phyloP scores from a whole-genome alignment of 2,329 filamentous ascomycete genomes.

The Onygenales sp. region DNA sequence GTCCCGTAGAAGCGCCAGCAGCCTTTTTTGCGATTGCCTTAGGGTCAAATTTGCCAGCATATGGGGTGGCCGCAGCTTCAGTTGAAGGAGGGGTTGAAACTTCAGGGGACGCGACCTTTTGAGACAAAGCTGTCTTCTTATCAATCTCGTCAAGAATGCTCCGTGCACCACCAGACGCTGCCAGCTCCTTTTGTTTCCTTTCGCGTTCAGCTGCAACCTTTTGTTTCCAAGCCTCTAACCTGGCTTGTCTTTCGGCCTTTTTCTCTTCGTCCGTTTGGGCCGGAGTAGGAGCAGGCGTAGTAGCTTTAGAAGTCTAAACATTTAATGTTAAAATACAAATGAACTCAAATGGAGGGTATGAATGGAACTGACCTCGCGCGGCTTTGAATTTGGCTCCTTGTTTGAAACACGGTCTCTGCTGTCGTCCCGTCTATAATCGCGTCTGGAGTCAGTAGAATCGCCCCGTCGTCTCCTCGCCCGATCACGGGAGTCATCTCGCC shows the following conservation, averaged over 20 bases:
- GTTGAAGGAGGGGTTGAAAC: conserved; percentile 34
- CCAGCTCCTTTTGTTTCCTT: conserved; percentile 59
- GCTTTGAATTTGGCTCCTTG: conserved; percentile 41
- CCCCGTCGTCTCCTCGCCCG: conserved; percentile 55
- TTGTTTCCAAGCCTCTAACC: conserved; percentile 85
- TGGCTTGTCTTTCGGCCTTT: conserved; percentile 70
- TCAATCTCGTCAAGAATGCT: conserved; percentile 66
- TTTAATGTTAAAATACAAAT: conserved; percentile 10
- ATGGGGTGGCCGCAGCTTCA: conserved; percentile 45
- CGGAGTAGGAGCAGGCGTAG: conserved; percentile 31
- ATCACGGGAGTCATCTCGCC: conserved; percentile 66
- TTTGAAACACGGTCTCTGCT: conserved; percentile 46
- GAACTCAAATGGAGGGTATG: not conserved
- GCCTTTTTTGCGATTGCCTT: conserved; percentile 79
- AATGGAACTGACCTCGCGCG: conserved; percentile 47
- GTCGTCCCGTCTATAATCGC: conserved; percentile 57
- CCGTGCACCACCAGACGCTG: conserved; percentile 52
- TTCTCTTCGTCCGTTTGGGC: conserved; percentile 61
- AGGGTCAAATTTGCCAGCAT: conserved; percentile 74
- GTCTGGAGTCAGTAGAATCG: conserved; percentile 60
- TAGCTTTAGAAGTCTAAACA: conserved; percentile 45
- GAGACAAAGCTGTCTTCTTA: conserved; percentile 47
- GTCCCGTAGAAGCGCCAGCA: conserved; percentile 47
- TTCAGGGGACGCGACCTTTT: conserved; percentile 16
- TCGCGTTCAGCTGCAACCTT: conserved; percentile 68